Evolutionary conservation across 345 rosid species (phyloP).

Genomic region (Euclidium syriacum): DNA sequence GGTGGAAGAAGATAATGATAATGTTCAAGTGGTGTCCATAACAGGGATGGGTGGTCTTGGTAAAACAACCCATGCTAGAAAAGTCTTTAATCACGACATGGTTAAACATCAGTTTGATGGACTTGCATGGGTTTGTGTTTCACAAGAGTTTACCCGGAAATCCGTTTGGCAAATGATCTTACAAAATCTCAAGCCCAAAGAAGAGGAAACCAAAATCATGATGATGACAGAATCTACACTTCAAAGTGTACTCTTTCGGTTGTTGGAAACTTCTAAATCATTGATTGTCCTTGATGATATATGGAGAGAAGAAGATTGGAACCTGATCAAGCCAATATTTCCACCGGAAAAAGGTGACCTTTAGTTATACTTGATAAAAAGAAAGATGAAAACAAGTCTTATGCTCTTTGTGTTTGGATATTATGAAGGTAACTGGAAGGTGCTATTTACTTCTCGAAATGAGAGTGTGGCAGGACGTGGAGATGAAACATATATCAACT

Average conservation of each 20-base stretch:
- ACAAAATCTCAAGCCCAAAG: constrained; percentile 3
- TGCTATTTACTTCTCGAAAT: constrained; percentile 43
- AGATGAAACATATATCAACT: not conserved
- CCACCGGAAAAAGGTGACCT: not conserved
- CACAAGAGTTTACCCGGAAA: constrained; percentile 17
- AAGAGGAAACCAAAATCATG: constrained; percentile 16
- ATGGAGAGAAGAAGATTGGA: constrained; percentile 36
- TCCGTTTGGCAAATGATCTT: constrained; percentile 32
- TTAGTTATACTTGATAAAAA: not conserved
- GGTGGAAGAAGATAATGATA: not conserved
- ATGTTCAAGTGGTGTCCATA: constrained; percentile 24
- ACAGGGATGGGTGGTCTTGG: constrained; percentile 55
- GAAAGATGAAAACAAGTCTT: not conserved
- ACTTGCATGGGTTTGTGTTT: constrained; percentile 33
- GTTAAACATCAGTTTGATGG: constrained; percentile 22
- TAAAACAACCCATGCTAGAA: constrained; percentile 39
- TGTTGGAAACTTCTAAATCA: constrained; percentile 19
- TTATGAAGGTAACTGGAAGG: constrained; percentile 28
- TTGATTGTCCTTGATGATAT: constrained; percentile 42
- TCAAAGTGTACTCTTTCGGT: not conserved
- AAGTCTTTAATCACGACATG: constrained; percentile 4
- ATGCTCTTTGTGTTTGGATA: not conserved
- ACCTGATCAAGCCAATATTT: constrained; percentile 16
- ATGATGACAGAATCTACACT: constrained; percentile 25
- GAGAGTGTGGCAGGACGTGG: constrained; percentile 15